phyloP scores from a whole-genome alignment of 2,329 filamentous ascomycete genomes.

The Phialophora expanda region DNA sequence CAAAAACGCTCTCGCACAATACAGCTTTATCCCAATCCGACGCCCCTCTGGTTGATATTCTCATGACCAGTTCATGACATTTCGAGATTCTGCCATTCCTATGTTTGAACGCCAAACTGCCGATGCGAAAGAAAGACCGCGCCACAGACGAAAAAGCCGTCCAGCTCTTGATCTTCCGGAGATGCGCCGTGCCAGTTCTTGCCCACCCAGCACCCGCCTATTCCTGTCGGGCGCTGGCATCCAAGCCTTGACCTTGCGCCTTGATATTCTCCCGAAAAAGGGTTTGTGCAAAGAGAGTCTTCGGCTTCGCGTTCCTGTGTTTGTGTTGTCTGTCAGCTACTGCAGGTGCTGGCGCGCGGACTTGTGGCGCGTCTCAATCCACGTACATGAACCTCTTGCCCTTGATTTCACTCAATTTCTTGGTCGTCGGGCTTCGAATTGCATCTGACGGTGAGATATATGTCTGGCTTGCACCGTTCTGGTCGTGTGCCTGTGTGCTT shows the following conservation, averaged over 20 bases:
- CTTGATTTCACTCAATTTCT: slow-evolving; percentile 57
- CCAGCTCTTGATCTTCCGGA: not conserved
- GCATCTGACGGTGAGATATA: slow-evolving; percentile 58
- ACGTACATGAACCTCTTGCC: slow-evolving; percentile 51
- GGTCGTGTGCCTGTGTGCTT: not conserved
- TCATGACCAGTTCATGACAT: not conserved
- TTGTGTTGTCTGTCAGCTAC: not conserved
- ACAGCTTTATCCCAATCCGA: not conserved
- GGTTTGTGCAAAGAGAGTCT: slow-evolving; percentile 53
- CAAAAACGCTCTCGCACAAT: not conserved
- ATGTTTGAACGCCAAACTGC: not conserved
- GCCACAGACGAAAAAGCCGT: not conserved
- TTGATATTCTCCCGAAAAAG: slow-evolving; percentile 48
- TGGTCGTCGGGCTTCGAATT: slow-evolving; percentile 57
- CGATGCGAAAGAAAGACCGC: not conserved
- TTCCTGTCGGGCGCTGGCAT: not conserved
- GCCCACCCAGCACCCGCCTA: not conserved
- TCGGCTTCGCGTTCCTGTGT: slow-evolving; percentile 42
- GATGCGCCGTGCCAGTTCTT: not conserved
- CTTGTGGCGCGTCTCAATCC: slow-evolving; percentile 3
- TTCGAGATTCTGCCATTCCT: not conserved
- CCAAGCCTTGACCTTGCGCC: slow-evolving; percentile 2
- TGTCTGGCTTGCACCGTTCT: slow-evolving; percentile 36
- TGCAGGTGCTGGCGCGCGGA: not conserved
- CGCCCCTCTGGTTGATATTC: not conserved